Conservation (phyloP, 163 green algal species). For the Scenedesmus sp. region DNA sequence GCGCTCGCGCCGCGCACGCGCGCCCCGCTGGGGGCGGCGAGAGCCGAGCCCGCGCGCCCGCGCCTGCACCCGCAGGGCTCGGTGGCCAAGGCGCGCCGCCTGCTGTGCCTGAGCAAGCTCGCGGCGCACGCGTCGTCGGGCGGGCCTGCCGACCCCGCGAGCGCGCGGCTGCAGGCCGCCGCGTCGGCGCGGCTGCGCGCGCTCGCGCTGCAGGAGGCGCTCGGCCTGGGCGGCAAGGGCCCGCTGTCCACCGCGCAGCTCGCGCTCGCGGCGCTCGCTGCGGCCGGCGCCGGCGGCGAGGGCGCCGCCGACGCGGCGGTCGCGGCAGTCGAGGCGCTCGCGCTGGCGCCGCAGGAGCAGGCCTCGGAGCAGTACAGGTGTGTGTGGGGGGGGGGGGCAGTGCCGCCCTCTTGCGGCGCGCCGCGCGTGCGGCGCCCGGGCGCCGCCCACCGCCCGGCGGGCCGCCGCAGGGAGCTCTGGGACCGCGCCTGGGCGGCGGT, state of each 20-base stretch:
- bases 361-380: conserved; percentile 25
- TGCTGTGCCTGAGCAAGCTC: conserved; percentile 34
- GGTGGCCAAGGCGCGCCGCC: not conserved
- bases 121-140: conserved; percentile 21
- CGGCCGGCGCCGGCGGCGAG: not conserved
- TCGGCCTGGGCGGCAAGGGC: not conserved
- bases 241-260: conserved; percentile 1
- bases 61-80: no score
- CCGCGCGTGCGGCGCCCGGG: not conserved
- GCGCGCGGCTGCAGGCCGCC: not conserved
- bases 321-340: conserved; percentile 33
- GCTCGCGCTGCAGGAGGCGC: conserved; percentile 12
- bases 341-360: not conserved
- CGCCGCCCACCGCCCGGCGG: not conserved
- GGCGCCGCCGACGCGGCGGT: conserved; percentile 12
- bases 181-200: conserved; percentile 10
- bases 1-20: no score
- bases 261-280: not conserved
- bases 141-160: not conserved
- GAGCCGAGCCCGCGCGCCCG: no score
- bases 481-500: conserved; percentile 31
- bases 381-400: not conserved
- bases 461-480: conserved; percentile 25
- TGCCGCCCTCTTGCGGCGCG: not conserved
- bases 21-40: no score